phyloP scores from a whole-genome alignment of 1,139 yeast species.

The Tardiomyces depauwii region DNA sequence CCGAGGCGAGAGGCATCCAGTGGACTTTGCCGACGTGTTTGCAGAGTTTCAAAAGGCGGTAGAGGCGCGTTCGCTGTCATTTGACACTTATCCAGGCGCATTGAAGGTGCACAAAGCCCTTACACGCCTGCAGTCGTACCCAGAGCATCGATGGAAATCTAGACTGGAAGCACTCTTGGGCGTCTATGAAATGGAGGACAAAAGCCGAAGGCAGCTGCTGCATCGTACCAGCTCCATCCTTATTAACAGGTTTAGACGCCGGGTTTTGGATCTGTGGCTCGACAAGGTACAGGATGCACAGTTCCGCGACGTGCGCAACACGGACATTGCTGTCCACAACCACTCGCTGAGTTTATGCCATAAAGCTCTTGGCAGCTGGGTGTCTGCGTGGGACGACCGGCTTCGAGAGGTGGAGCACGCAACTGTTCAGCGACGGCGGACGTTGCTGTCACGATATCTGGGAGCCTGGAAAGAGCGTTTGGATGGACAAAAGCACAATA shows the following conservation, averaged over 20 bases:
- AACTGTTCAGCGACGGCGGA: background rate
- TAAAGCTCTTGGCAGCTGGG: background rate
- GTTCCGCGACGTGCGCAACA: background rate
- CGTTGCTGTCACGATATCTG: no score
- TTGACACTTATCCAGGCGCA: background rate
- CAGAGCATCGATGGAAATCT: background rate
- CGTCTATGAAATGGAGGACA: background rate
- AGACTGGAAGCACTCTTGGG: background rate
- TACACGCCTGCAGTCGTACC: background rate
- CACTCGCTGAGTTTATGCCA: background rate
- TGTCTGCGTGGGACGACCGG: background rate
- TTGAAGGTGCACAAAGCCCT: background rate
- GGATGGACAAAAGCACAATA: no score
- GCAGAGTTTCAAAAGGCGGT: background rate
- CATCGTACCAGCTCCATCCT: background rate
- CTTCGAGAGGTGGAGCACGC: background rate
- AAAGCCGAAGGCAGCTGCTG: background rate
- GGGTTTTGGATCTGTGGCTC: background rate
- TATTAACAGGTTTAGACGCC: background rate
- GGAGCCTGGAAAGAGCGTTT: no score
- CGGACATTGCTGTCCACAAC: background rate
- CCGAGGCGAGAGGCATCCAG: background rate
- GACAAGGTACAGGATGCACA: background rate
- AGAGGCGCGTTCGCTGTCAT: background rate
- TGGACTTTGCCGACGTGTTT: background rate